Conservation (phyloP, 2,329 filamentous ascomycete genomes). For the Aspergillus vadensis region DNA sequence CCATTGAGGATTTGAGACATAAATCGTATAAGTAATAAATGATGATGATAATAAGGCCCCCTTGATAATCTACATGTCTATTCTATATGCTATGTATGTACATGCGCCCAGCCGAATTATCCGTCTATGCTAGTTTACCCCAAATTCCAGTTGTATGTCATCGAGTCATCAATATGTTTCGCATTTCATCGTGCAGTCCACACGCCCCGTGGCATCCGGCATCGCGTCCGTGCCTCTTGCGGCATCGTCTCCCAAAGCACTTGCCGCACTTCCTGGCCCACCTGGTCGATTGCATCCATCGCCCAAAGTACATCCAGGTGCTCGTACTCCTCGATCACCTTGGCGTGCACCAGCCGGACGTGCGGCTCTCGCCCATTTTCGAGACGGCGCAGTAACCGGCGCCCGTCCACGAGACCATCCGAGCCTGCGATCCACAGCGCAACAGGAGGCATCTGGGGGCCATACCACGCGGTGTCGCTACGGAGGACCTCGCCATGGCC, state of each 20-base stretch:
- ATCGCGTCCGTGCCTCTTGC: conserved; percentile 58
- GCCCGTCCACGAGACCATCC: conserved; percentile 83
- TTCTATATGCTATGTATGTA: too few relatives aligned
- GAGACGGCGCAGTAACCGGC: conserved; percentile 71
- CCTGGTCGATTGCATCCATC: conserved; percentile 80
- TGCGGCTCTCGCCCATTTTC: conserved; percentile 76
- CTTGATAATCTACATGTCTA: too few relatives aligned
- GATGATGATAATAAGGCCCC: too few relatives aligned
- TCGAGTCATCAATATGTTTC: not conserved
- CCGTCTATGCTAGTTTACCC: not conserved
- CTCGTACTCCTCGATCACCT: conserved; percentile 83
- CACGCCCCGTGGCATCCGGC: conserved; percentile 57
- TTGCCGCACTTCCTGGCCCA: conserved; percentile 77
- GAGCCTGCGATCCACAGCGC: conserved; percentile 85
- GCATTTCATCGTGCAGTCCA: conserved; percentile 1
- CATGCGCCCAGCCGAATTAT: too few relatives aligned
- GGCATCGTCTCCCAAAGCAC: conserved; percentile 78
- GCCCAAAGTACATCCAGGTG: conserved; percentile 96
- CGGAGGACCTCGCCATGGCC: conserved; percentile 14
- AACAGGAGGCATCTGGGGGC: conserved; percentile 74
- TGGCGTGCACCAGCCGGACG: conserved; percentile 77
- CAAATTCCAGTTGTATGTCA: not conserved
- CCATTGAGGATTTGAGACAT: too few relatives aligned
- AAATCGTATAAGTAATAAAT: too few relatives aligned
- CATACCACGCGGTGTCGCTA: conserved; percentile 73